A percentile compares a stretch with the other conserved stretches of the same genome.
Evolutionary conservation across 2,329 filamentous ascomycete species (phyloP).

Genomic region (Fusarium sp.): DNA sequence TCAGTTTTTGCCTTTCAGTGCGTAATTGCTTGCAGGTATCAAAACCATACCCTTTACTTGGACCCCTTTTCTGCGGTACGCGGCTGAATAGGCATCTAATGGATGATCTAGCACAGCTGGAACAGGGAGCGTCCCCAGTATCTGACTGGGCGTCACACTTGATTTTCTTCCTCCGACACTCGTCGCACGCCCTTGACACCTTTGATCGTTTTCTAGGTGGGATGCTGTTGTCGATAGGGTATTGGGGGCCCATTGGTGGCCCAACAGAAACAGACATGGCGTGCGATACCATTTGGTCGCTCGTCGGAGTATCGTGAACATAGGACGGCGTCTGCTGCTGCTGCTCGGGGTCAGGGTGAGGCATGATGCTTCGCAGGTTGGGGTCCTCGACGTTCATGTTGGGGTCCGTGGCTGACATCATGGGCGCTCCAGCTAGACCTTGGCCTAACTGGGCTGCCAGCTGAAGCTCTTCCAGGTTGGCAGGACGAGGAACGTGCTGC

Average conservation of each 20-base stretch:
- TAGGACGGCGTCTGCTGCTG: conserved; percentile 51
- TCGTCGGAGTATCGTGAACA: conserved; percentile 50
- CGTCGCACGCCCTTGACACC: conserved; percentile 88
- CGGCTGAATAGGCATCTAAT: conserved; percentile 86
- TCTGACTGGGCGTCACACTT: conserved; percentile 87
- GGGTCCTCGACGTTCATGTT: conserved; percentile 57
- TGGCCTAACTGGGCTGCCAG: conserved; percentile 68
- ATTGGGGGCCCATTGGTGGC: conserved; percentile 52
- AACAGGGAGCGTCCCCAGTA: conserved; percentile 77
- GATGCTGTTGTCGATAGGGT: conserved; percentile 65
- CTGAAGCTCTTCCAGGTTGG: conserved; percentile 66
- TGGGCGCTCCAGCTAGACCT: conserved; percentile 59
- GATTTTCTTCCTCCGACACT: conserved; percentile 89
- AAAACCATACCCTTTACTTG: conserved; percentile 79
- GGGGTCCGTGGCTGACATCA: conserved; percentile 60
- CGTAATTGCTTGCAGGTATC: background rate
- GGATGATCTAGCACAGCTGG: conserved; percentile 81
- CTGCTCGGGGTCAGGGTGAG: conserved; percentile 54
- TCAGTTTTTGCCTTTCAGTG: conserved; percentile 5
- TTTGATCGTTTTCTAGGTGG: conserved; percentile 83
- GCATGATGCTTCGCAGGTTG: conserved; percentile 56
- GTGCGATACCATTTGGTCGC: conserved; percentile 52
- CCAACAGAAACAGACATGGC: conserved; percentile 50
- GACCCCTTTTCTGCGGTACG: conserved; percentile 87
- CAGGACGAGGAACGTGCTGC: conserved; percentile 55